Percentiles rank a stretch among this genome's conserved stretches.
phyloP scores from a whole-genome alignment of 1,284 basidiomycete species.

The Trichosporon faecale region DNA sequence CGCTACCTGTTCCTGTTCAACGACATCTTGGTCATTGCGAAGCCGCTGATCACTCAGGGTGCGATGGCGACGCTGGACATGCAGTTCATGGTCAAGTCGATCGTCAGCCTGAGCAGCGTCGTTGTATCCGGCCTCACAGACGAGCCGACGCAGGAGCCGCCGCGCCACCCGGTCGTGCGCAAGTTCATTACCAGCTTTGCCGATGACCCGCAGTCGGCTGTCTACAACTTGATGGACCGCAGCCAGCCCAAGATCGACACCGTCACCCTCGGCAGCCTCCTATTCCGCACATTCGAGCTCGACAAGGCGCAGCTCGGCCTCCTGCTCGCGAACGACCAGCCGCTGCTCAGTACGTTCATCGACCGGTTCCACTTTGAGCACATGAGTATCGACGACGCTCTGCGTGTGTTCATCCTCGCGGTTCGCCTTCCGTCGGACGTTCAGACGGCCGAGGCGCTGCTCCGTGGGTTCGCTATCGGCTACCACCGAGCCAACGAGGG shows the following conservation, averaged over 20 bases:
- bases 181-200: constrained; percentile 71
- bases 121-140: constrained; percentile 34
- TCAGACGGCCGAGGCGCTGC: constrained; percentile 59
- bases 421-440: constrained; percentile 64
- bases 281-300: constrained; percentile 80
- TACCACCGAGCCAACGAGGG: constrained; percentile 88
- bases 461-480: constrained; percentile 70
- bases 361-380: constrained; percentile 80
- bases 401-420: constrained; percentile 82
- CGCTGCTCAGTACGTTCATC: constrained; percentile 75
- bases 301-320: constrained; percentile 78
- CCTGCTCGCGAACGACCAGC: constrained; percentile 71
- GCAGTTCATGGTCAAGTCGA: constrained; percentile 81
- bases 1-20: constrained; percentile 93
- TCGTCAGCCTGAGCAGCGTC: constrained; percentile 68
- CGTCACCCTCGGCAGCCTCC: constrained; percentile 67
- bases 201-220: constrained; percentile 68
- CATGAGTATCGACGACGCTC: constrained; percentile 79
- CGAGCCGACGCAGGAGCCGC: constrained; percentile 35
- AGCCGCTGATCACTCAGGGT: constrained; percentile 57
- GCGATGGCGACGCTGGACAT: constrained; percentile 70
- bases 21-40: constrained; percentile 81
- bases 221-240: constrained; percentile 61
- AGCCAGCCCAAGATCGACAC: constrained; percentile 60
- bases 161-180: constrained; percentile 62